Conservation (phyloP, 768 basidiomycete genomes). For the Glaciozyma martinii region DNA sequence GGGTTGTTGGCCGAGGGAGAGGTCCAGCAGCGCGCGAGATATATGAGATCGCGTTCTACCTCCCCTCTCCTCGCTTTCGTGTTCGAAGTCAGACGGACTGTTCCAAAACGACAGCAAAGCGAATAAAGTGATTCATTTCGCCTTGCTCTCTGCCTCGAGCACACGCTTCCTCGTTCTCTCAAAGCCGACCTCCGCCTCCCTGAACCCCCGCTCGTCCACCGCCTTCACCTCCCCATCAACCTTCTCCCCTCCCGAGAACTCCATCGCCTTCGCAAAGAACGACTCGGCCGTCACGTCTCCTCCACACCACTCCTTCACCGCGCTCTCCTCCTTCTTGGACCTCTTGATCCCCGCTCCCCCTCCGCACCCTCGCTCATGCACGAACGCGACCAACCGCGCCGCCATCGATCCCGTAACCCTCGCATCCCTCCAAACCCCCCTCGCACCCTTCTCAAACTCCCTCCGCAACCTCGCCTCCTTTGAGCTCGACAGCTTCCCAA, state of each 20-base stretch:
- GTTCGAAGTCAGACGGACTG: too few species aligned
- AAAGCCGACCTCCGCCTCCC: neutral
- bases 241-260: neutral
- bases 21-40: too few species aligned
- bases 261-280: slow-evolving; percentile 5
- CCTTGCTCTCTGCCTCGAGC: neutral
- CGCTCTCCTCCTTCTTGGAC: neutral
- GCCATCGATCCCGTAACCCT: neutral
- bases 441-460: neutral
- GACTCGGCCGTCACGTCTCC: neutral
- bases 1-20: too few species aligned
- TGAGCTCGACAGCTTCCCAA: neutral
- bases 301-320: slow-evolving; percentile 1
- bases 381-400: neutral
- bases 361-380: neutral
- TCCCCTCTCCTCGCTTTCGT: too few species aligned
- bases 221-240: neutral
- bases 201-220: neutral
- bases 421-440: neutral
- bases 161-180: neutral
- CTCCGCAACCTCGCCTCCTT: neutral
- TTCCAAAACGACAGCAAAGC: too few species aligned
- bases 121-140: neutral
- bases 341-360: too few species aligned
- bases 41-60: too few species aligned